A percentile compares a stretch with the other conserved stretches of the same genome.
These are phyloP conservation scores for Fusarium devonianum DNA, from an alignment of 2,329 filamentous ascomycete genomes.

Conservation along the genomic window DNA sequence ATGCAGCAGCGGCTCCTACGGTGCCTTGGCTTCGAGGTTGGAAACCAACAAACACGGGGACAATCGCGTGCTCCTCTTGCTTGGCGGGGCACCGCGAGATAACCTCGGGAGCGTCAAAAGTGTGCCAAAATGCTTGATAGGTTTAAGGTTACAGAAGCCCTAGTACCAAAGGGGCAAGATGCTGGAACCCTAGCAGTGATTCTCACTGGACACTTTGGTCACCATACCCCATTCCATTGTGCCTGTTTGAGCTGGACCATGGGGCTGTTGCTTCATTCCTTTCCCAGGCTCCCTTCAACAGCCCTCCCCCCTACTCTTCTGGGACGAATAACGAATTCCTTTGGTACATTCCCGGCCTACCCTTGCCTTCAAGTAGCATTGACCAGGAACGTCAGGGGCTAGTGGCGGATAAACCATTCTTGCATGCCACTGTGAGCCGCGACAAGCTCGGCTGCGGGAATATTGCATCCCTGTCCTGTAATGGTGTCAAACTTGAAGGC, in stretches of 20 bases:
- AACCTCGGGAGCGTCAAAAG: not conserved
- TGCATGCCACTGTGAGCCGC: not conserved
- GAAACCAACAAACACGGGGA: too few relatives aligned
- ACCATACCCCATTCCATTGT: constrained; percentile 2
- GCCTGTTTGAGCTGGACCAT: constrained; percentile 11
- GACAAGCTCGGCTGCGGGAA: not conserved
- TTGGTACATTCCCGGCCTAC: not conserved
- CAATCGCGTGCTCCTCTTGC: too few relatives aligned
- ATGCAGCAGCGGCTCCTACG: too few relatives aligned
- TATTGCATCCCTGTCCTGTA: too few relatives aligned
- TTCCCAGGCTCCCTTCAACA: too few relatives aligned
- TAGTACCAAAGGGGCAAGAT: constrained; percentile 29
- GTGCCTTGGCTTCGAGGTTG: too few relatives aligned
- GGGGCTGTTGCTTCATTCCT: not conserved
- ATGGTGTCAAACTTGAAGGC: not conserved
- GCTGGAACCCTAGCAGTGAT: not conserved
- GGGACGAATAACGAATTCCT: too few relatives aligned
- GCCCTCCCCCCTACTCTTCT: too few relatives aligned
- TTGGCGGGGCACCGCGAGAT: not conserved
- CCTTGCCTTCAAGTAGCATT: too few relatives aligned
- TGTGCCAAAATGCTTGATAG: constrained; percentile 21
- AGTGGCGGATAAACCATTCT: not conserved
- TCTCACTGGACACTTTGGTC: not conserved
- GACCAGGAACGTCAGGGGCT: too few relatives aligned
- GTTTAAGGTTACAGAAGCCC: constrained; percentile 27